Base-by-base conservation (phyloP, 306 rosid species). In the Cotoneaster glaucophyllus region DNA sequence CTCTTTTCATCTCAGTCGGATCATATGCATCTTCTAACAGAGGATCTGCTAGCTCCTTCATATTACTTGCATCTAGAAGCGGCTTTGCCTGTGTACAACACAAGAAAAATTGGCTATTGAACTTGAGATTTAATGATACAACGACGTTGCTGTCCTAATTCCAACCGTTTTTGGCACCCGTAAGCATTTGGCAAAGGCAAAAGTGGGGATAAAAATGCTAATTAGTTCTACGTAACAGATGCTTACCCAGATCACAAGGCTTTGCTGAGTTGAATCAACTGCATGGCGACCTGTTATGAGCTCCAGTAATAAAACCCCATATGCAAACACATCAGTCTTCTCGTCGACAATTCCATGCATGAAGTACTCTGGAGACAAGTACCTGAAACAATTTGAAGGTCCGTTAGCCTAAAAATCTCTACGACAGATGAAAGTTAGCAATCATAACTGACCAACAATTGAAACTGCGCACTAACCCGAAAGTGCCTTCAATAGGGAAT, bases 401-500 rank as follows among this genome's bases (percentile, higher is more conserved):
- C 43, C n/a, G 65, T 32, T 22, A 59, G 50, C 18, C 58, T 67
- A 63, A 39, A 22, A 18, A 9, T 63, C 15, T 10, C 21, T 10
- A 59, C 10, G 18, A 22, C 26, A 66, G 15, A 52, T 34, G 69
- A 43, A 37, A 34, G 34, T 64, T 7, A 43, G 59, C 31, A 77
- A 34, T 52, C 12, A 0, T 4, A 73, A 72, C 32, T 62, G 25
- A 61, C n/a, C 37, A 64, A 61, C 34, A 52, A 31, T 32, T 39
- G 82, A 70, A 70, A 77, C 59, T 37, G 71, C 74, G 21, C 19
- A 69, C 96, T 81, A 68, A 95, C 99, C 99, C 99, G 41, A 96
- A 96, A 82, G 99, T 96, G 78, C 99, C 99, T 83, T 96, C 99
- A 58, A 96, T 90, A 43, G 99, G 99, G 87, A 83, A 96, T 57